A percentile compares a stretch with the other conserved stretches of the same genome.
These are phyloP conservation scores for Coemansia sp. DNA, from an alignment of 371 early-diverging fungal genomes.

Conservation along the genomic window DNA sequence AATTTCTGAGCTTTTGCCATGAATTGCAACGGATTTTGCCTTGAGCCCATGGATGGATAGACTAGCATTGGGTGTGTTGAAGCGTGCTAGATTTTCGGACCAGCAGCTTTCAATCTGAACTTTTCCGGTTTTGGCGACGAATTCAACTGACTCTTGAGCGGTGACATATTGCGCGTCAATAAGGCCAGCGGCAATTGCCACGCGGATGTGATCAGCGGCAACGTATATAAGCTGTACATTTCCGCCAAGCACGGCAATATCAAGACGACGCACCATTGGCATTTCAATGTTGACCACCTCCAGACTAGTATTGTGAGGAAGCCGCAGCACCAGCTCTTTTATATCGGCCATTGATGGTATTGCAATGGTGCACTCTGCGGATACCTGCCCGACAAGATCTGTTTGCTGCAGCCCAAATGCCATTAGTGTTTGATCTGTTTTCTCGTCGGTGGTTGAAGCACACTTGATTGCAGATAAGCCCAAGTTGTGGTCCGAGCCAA, in stretches of 20 bases:
- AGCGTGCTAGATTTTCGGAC: conserved; percentile 3
- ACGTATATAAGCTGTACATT: conserved; percentile 2
- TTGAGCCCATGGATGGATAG: not conserved
- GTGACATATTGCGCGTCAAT: conserved; percentile 7
- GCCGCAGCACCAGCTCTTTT: conserved; percentile 5
- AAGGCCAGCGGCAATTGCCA: conserved; percentile 25
- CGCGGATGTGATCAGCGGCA: conserved; percentile 5
- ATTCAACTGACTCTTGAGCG: conserved; percentile 8
- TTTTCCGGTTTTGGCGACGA: conserved; percentile 20
- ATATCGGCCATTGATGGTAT: not conserved
- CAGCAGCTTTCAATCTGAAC: conserved; percentile 12
- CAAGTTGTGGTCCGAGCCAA: not conserved
- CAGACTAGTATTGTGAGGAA: conserved; percentile 24
- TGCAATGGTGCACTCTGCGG: not conserved
- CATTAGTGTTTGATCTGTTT: not conserved
- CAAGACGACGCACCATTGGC: conserved; percentile 6
- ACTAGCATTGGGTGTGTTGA: conserved; percentile 14
- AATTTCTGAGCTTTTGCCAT: not conserved
- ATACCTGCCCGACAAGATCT: not conserved
- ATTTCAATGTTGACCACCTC: not conserved
- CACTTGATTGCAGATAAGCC: not conserved
- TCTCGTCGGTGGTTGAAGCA: not conserved
- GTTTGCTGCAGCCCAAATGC: not conserved
- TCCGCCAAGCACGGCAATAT: conserved; percentile 26
- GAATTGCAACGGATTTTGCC: not conserved